phyloP scores from a whole-genome alignment of 192 early-diverging fungal species.

The Dimargaris xerosporica region DNA sequence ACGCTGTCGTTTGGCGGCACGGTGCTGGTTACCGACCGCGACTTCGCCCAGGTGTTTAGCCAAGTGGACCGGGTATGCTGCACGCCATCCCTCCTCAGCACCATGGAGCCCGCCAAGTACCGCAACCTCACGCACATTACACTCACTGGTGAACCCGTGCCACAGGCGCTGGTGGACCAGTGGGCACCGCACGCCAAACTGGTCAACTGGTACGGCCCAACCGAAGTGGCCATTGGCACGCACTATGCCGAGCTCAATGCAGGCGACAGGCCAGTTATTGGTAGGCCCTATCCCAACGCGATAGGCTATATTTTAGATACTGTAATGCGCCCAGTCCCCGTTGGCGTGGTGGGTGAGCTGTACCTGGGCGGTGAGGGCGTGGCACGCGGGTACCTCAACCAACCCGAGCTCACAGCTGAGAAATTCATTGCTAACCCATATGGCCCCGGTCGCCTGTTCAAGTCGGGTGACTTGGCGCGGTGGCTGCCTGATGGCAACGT shows the following conservation, averaged over 20 bases:
- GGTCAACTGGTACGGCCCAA: conserved; percentile 4
- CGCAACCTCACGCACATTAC: background rate
- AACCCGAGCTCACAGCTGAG: conserved; percentile 19
- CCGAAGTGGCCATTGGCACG: conserved; percentile 6
- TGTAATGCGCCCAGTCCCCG: conserved; percentile 11
- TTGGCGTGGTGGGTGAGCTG: conserved; percentile 23
- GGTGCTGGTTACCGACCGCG: background rate
- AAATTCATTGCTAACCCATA: conserved; percentile 26
- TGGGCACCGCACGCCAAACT: background rate
- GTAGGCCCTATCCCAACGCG: conserved; percentile 13
- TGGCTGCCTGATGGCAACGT: conserved; percentile 21
- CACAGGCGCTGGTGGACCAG: background rate
- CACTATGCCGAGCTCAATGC: background rate
- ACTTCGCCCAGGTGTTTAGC: background rate
- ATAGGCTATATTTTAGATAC: conserved; percentile 19
- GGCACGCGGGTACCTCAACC: conserved; percentile 21
- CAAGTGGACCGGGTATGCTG: background rate
- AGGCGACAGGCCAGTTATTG: conserved; percentile 12
- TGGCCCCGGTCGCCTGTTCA: conserved; percentile 15
- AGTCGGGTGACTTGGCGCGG: conserved; percentile 19
- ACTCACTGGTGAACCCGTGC: background rate
- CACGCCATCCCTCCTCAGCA: background rate
- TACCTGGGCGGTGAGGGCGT: conserved; percentile 21
- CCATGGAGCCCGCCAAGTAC: background rate
- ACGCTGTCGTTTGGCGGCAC: background rate